These are phyloP conservation scores for Aspergillus spinulosporus DNA, from an alignment of 2,329 filamentous ascomycete species.

Conservation along the genomic window DNA sequence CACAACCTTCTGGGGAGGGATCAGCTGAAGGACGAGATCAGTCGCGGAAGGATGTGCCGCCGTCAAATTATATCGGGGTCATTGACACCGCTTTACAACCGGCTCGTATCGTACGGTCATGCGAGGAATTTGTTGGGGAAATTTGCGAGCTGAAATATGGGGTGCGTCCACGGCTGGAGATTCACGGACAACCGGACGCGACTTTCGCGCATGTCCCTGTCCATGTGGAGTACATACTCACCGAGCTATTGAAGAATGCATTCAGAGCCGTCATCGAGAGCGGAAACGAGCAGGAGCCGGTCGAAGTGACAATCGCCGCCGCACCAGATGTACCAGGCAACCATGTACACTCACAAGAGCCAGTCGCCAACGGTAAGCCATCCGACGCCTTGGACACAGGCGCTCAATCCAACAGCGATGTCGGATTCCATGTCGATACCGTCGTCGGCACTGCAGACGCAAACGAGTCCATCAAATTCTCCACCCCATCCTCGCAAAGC, in stretches of 20 bases:
- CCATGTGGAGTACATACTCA: conserved; percentile 96
- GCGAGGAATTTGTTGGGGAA: conserved; percentile 87
- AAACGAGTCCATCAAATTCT: conserved; percentile 36
- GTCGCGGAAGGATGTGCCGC: conserved; percentile 24
- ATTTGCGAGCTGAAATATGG: conserved; percentile 97
- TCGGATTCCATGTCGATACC: conserved; percentile 33
- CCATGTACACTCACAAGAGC: conserved; percentile 41
- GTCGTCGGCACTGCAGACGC: conserved; percentile 31
- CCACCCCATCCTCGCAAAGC: conserved; percentile 62
- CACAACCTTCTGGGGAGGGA: conserved; percentile 67
- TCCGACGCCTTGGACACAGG: conserved; percentile 7
- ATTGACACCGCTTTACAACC: conserved; percentile 90
- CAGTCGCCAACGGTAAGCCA: conserved; percentile 27
- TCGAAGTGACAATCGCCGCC: conserved; percentile 89
- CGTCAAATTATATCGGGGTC: conserved; percentile 78
- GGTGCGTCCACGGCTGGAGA: conserved; percentile 73
- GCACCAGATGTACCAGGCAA: conserved; percentile 53
- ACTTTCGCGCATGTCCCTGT: conserved; percentile 92
- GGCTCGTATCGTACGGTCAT: conserved; percentile 75
- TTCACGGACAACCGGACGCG: conserved; percentile 84
- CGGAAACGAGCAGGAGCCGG: conserved; percentile 73
- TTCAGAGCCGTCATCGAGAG: conserved; percentile 91
- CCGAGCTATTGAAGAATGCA: conserved; percentile 93
- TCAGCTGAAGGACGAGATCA: conserved; percentile 27
- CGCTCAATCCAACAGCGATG: conserved; percentile 28